These are phyloP conservation scores for Vitis hybrid DNA, from an alignment of 177 flowering plant genomes.

Conservation along the genomic window DNA sequence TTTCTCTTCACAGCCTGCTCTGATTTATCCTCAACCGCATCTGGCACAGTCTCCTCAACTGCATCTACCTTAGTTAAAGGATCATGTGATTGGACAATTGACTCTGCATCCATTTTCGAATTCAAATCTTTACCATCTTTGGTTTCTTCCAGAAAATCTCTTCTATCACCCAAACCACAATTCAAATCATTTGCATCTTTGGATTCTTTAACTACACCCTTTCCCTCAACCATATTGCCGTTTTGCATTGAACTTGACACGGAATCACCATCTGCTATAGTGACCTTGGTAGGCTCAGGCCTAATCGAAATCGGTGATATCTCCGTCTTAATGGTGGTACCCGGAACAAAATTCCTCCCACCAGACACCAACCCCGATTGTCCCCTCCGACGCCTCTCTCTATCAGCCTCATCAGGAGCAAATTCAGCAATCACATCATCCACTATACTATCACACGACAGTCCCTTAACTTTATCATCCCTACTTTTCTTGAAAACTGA, in stretches of 20 bases:
- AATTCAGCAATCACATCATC: constrained; percentile 92
- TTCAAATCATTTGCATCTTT: constrained; percentile 11
- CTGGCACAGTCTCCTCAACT: constrained; percentile 15
- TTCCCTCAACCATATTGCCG: constrained; percentile 9
- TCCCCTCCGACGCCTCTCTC: constrained; percentile 63
- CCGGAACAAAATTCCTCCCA: constrained; percentile 3
- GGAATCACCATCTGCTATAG: constrained; percentile 10
- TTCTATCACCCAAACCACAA: constrained; percentile 7
- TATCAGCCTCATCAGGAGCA: constrained; percentile 85
- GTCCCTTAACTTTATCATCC: constrained; percentile 46
- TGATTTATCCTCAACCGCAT: constrained; percentile 28
- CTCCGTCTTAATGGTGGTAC: constrained; percentile 29
- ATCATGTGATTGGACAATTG: constrained; percentile 11
- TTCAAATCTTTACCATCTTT: constrained; percentile 10
- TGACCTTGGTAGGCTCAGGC: constrained; percentile 9
- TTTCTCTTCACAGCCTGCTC: constrained; percentile 32
- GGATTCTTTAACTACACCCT: constrained; percentile 1
- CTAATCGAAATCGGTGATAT: constrained; percentile 11
- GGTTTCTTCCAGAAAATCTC: not conserved
- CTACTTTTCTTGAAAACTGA: constrained; percentile 60
- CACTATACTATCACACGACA: constrained; percentile 61
- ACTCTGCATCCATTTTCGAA: constrained; percentile 15
- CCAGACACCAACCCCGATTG: constrained; percentile 10
- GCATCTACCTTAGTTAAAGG: constrained; percentile 5
- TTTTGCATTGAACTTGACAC: constrained; percentile 1